Evolutionary conservation across 306 rosid genomes (phyloP), one percentile per base, ranked within the genome.

Genomic region (Prunus kanzakura): DNA sequence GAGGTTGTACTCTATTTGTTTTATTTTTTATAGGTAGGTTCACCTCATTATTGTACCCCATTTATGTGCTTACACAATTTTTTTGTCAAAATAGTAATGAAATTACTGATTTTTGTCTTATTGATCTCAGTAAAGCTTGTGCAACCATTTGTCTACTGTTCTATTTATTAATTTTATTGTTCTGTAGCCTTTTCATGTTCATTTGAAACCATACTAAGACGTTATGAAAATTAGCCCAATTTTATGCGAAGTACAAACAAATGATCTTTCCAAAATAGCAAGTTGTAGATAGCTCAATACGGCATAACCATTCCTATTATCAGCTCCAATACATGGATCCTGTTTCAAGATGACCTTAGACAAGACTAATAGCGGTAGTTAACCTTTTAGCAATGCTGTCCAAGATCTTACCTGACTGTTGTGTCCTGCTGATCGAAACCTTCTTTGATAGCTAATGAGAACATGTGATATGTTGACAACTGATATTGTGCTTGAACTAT

Each of bases 231-330:
- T 19, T 46, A 55, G 30, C 62, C 51, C 16, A 41, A 41, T 27
- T 7, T 9, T 56, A 0, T 56, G 1, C 4, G 12, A 22, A 20
- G 62, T 56, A 20, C 14, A 25, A 56, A 56, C 15, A 56, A 52
- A 52, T 56, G 25, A 20, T 20, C 15, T 56, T 22, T 56, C 20
- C 61, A 8, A 16, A 56, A 84, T 29, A 82, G 68, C 63, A 86
- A 69, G 77, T 86, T 78, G 51, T 84, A 84, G 73, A 82, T 85
- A 67, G 93, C 88, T 74, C 88, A 88, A 56, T 56, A 22, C 29
- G 8, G 13, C 29, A 56, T 56, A 56, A 20, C 9, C 29, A 56
- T 56, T 56, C 12, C 62, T 4, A 4, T 51, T 51, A 5, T 52
- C 19, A n/a, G 10, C 57, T 16, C 57, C 57, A 52, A 52, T 84